Conservation (phyloP, 371 early-diverging fungal species). For the Funneliformis caledonium region DNA sequence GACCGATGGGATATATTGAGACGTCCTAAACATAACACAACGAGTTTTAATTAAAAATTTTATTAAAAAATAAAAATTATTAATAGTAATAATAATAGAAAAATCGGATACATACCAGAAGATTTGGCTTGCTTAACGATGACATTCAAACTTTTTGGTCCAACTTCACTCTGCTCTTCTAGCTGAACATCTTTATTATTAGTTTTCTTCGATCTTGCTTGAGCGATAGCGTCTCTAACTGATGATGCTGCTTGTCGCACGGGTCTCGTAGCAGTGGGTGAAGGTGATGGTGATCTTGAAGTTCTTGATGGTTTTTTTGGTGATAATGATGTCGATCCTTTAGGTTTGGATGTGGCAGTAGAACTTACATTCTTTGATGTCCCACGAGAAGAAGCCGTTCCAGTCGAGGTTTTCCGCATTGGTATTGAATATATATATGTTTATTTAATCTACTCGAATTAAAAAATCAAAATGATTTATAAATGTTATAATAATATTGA, state of each 20-base stretch:
- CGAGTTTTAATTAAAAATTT: neutral
- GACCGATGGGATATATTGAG: slow-evolving; percentile 73
- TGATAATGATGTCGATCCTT: neutral
- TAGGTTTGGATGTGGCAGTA: neutral
- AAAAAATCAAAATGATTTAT: neutral
- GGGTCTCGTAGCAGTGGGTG: slow-evolving; percentile 17
- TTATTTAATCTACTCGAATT: neutral
- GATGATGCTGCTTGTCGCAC: slow-evolving; percentile 3
- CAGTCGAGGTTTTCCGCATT: slow-evolving; percentile 20
- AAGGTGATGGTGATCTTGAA: slow-evolving; percentile 20
- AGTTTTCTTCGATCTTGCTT: slow-evolving; percentile 45
- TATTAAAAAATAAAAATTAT: neutral
- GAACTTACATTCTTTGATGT: neutral
- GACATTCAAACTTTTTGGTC: slow-evolving; percentile 28
- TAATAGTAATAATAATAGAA: neutral
- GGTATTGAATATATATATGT: neutral
- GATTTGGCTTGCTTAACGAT: slow-evolving; percentile 39
- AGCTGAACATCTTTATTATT: slow-evolving; percentile 47
- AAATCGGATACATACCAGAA: slow-evolving; percentile 17
- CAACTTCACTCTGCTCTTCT: slow-evolving; percentile 24
- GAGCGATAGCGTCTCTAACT: slow-evolving; percentile 45
- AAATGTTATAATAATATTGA: too few species aligned
- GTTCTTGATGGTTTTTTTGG: neutral
- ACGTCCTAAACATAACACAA: slow-evolving; percentile 51
- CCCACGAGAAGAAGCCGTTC: neutral